Evolutionary conservation across 345 rosid species (phyloP).

Genomic region (Chamaenerion angustifolium): DNA sequence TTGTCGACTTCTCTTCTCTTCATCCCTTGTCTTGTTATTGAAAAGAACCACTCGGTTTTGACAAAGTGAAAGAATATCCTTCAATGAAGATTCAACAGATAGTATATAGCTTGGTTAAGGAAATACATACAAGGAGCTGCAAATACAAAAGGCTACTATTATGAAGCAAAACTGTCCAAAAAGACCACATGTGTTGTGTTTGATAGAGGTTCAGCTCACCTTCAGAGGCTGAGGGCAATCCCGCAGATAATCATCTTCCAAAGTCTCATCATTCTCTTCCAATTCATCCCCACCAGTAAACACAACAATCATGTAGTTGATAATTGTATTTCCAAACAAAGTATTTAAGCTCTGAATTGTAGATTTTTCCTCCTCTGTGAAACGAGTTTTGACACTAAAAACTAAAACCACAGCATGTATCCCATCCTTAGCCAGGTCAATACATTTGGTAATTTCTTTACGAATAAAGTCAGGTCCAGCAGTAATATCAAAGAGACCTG

Average conservation of each 20-base stretch:
- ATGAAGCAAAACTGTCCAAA: too few relatives aligned
- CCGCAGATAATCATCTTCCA: constrained; percentile 59
- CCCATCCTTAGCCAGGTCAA: constrained; percentile 73
- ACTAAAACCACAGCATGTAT: constrained; percentile 72
- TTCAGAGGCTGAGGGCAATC: constrained; percentile 62
- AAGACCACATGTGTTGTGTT: too few relatives aligned
- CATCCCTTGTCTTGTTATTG: constrained; percentile 69
- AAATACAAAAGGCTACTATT: too few relatives aligned
- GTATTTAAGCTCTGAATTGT: constrained; percentile 49
- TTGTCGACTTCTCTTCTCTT: constrained; percentile 37
- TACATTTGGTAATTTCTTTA: constrained; percentile 73
- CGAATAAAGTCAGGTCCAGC: constrained; percentile 48
- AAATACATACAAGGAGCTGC: too few relatives aligned
- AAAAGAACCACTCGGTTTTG: constrained; percentile 49
- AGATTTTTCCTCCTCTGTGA: constrained; percentile 61
- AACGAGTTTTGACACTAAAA: constrained; percentile 50
- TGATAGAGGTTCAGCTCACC: constrained; percentile 37
- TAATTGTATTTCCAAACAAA: constrained; percentile 61
- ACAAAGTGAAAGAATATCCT: constrained; percentile 64
- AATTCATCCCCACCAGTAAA: too few relatives aligned
- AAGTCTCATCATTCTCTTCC: constrained; percentile 62
- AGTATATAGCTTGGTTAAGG: too few relatives aligned
- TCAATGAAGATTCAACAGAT: neutral
- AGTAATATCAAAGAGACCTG: constrained; percentile 78
- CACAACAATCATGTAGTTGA: too few relatives aligned